These are phyloP conservation scores for Cystobasidium pallidum DNA, from an alignment of 1,284 basidiomycete genomes.

Conservation along the genomic window DNA sequence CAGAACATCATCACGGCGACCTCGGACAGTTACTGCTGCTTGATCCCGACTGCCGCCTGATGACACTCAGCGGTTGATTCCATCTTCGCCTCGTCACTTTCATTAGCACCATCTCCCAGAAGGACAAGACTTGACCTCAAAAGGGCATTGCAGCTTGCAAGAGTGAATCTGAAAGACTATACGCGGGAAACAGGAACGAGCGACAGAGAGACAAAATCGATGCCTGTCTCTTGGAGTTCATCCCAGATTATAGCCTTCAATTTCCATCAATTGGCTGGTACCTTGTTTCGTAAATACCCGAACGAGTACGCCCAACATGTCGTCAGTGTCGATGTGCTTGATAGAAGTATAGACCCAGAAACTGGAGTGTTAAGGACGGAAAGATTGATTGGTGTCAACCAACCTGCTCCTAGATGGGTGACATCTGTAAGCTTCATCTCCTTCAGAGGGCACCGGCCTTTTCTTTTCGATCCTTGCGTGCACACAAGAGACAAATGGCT, in stretches of 20 bases:
- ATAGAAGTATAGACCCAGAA: conserved; percentile 75
- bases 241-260: conserved; percentile 40
- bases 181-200: conserved; percentile 45
- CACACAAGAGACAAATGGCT: no score
- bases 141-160: no score
- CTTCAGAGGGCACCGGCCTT: not conserved
- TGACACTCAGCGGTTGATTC: not conserved
- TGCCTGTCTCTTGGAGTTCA: conserved; percentile 39
- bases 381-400: conserved; percentile 79
- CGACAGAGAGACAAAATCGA: not conserved
- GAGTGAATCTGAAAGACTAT: no score
- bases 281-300: conserved; percentile 42
- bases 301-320: conserved; percentile 62
- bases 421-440: conserved; percentile 67
- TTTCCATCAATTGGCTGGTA: conserved; percentile 34
- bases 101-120: no score
- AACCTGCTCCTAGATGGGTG: conserved; percentile 80
- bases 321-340: conserved; percentile 83
- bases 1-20: not conserved
- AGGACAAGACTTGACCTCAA: no score
- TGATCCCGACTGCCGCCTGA: not conserved
- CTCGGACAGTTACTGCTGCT: no score
- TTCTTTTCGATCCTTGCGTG: no score
- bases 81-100: not conserved
- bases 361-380: conserved; percentile 88